A percentile compares a stretch with the other conserved stretches of the same genome.
These are phyloP conservation scores for Hypoxylon sp. DNA, from an alignment of 2,329 filamentous ascomycete species.

Conservation along the genomic window DNA sequence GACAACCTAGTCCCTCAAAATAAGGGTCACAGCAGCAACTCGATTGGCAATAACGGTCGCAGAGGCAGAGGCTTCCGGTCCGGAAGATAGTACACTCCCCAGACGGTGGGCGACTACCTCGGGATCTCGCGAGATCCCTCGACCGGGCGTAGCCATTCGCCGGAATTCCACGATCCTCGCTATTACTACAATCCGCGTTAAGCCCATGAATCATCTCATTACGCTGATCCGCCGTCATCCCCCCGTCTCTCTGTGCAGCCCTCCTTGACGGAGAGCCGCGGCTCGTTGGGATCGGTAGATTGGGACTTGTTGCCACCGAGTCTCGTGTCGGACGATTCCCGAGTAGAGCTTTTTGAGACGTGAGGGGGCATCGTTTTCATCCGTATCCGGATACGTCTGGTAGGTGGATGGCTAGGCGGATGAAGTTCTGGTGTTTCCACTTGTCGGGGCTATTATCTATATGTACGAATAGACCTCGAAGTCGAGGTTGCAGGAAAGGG, in stretches of 20 bases:
- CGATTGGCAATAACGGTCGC: conserved; percentile 32
- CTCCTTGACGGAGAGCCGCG: too few relatives aligned
- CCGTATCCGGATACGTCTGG: too few relatives aligned
- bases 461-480: neutral
- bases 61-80: conserved; percentile 43
- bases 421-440: neutral
- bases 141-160: neutral
- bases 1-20: conserved; percentile 56
- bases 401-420: neutral
- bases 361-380: too few relatives aligned
- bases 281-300: neutral
- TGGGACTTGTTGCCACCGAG: neutral
- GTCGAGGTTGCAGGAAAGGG: neutral
- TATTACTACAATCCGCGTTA: too few relatives aligned
- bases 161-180: too few relatives aligned
- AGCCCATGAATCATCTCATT: neutral
- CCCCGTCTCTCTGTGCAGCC: neutral
- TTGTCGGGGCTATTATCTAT: neutral
- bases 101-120: neutral
- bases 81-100: conserved; percentile 43
- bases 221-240: too few relatives aligned
- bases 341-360: too few relatives aligned
- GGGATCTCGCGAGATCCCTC: neutral
- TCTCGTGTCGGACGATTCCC: neutral
- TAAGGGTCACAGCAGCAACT: conserved; percentile 29